phyloP scores from a whole-genome alignment of 108 stramenopile species.

The Nannochloropsis gaditana region DNA sequence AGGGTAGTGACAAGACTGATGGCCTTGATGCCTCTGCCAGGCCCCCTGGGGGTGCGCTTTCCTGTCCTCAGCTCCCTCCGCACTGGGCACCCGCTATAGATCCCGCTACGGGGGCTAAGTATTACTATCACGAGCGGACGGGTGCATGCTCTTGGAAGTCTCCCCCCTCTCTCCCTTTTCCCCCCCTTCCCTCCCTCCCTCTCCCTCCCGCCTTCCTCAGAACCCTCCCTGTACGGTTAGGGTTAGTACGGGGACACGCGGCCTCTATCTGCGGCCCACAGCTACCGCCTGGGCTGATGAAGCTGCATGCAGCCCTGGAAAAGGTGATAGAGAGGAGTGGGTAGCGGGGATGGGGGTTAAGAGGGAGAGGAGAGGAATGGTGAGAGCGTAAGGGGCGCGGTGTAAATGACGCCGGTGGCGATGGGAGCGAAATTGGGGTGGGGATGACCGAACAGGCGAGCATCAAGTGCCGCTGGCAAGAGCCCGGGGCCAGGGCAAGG shows the following conservation, averaged over 20 bases:
- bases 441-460: too few species aligned
- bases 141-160: slow-evolving; percentile 9
- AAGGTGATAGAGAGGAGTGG: neutral
- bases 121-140: neutral
- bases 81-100: neutral
- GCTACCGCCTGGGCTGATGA: neutral
- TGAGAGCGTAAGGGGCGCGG: too few species aligned
- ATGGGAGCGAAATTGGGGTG: too few species aligned
- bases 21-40: too few species aligned
- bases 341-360: neutral
- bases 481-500: too few species aligned
- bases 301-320: neutral
- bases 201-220: neutral
- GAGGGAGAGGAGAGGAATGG: neutral
- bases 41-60: too few species aligned
- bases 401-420: too few species aligned
- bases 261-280: too few species aligned
- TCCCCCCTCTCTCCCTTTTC: neutral
- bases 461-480: too few species aligned
- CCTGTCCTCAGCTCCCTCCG: slow-evolving; percentile 2
- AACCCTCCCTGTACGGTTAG: neutral
- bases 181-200: neutral
- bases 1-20: too few species aligned
- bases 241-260: neutral
- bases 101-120: neutral